phyloP scores from a whole-genome alignment of 2,329 filamentous ascomycete genomes.

The Cordyceps cateniannulata region DNA sequence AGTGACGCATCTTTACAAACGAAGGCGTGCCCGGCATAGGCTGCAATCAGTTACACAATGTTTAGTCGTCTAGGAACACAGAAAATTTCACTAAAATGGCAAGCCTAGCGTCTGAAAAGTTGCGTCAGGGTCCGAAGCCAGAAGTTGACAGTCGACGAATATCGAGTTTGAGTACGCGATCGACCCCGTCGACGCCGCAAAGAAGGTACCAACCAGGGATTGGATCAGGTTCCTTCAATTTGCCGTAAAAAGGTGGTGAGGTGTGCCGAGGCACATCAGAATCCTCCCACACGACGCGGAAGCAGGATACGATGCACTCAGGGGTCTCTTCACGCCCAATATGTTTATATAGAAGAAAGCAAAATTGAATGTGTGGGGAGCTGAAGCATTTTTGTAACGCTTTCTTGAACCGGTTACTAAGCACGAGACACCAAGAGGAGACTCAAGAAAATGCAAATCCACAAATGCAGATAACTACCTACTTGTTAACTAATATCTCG shows the following conservation, averaged over 20 bases:
- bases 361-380: conserved; percentile 15
- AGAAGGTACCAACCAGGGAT: conserved; percentile 30
- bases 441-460: background rate
- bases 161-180: background rate
- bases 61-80: no score
- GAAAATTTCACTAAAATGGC: no score
- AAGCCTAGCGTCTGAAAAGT: no score
- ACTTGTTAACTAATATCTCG: no score
- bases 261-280: conserved; percentile 60
- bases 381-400: conserved; percentile 7
- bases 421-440: background rate
- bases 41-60: no score
- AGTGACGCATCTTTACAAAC: no score
- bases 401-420: background rate
- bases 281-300: conserved; percentile 49
- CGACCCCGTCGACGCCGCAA: conserved; percentile 20
- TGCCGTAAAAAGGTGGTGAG: conserved; percentile 59
- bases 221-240: conserved; percentile 61
- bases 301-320: conserved; percentile 49
- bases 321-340: conserved; percentile 71
- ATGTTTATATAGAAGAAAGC: conserved; percentile 61
- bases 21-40: no score
- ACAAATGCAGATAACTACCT: no score
- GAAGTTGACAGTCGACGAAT: background rate
- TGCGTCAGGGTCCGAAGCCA: no score